Percentiles rank a stretch among this genome's conserved stretches.
Evolutionary conservation across 1,284 basidiomycete species (phyloP).

Genomic region (Ceratorhiza oryzae-sativae): DNA sequence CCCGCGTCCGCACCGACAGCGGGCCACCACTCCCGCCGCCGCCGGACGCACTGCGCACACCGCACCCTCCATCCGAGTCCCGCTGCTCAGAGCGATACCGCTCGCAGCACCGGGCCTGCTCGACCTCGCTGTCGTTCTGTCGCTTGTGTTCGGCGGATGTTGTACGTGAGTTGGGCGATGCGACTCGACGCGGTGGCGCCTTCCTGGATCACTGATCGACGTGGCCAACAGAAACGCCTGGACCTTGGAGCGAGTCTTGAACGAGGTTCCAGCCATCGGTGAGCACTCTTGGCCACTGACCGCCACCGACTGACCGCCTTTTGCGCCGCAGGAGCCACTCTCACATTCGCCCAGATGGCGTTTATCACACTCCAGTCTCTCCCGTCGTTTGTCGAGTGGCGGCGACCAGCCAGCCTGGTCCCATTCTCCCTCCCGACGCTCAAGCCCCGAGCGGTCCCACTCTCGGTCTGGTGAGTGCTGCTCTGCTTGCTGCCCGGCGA

Average conservation of each 20-base stretch:
- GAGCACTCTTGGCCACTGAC: slow-evolving; percentile 43
- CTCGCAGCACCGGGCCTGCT: slow-evolving; percentile 39
- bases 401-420: slow-evolving; percentile 48
- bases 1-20: slow-evolving; percentile 7
- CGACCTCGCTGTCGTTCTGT: slow-evolving; percentile 54
- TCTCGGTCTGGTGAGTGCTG: slow-evolving; percentile 75
- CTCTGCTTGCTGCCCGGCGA: slow-evolving; percentile 74
- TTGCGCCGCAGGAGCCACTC: slow-evolving; percentile 73
- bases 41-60: neutral
- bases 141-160: slow-evolving; percentile 79
- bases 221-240: slow-evolving; percentile 64
- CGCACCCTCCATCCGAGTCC: neutral
- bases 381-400: slow-evolving; percentile 59
- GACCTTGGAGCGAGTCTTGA: slow-evolving; percentile 73
- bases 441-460: slow-evolving; percentile 74
- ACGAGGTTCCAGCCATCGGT: slow-evolving; percentile 74
- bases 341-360: slow-evolving; percentile 84
- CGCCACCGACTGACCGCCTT: slow-evolving; percentile 7
- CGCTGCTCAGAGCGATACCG: neutral
- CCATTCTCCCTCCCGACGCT: slow-evolving; percentile 53
- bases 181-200: neutral
- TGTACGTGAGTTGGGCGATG: slow-evolving; percentile 65
- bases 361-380: slow-evolving; percentile 73
- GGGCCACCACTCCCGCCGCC: neutral
- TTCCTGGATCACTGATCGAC: neutral